Evolutionary conservation across 305 asterid genomes (phyloP).

Genomic region (Euphrasia arctica): DNA sequence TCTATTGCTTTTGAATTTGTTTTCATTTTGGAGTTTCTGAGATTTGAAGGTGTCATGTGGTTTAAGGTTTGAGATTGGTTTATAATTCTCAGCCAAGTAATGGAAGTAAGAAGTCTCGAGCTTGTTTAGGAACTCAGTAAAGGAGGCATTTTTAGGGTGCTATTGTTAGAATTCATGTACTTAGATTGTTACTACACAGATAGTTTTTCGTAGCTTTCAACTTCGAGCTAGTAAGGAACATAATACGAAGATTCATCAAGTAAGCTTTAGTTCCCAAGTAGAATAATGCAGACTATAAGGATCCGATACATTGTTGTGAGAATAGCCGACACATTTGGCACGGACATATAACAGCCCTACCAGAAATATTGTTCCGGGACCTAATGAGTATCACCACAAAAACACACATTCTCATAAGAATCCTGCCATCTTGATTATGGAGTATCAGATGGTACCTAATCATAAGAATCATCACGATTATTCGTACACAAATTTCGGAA

Average conservation of each 20-base stretch:
- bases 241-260: not conserved
- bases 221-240: not conserved
- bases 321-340: not conserved
- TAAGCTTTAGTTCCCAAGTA: not conserved
- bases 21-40: not conserved
- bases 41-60: slow-evolving; percentile 2
- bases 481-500: no score
- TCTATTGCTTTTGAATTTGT: not conserved
- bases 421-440: no score
- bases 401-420: no score
- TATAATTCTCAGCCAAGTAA: not conserved
- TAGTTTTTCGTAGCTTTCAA: not conserved
- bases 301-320: not conserved
- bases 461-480: no score
- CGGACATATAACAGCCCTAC: not conserved
- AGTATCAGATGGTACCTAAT: no score
- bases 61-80: not conserved
- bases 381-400: no score
- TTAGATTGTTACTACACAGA: not conserved
- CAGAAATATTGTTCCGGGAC: no score
- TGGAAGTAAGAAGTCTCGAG: not conserved
- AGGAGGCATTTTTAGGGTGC: not conserved
- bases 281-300: not conserved
- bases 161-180: not conserved
- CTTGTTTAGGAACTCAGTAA: not conserved